Evolutionary conservation across 2,329 filamentous ascomycete species (phyloP), one percentile per base, ranked within the genome.

Genomic region (Colletotrichum plurivorum): DNA sequence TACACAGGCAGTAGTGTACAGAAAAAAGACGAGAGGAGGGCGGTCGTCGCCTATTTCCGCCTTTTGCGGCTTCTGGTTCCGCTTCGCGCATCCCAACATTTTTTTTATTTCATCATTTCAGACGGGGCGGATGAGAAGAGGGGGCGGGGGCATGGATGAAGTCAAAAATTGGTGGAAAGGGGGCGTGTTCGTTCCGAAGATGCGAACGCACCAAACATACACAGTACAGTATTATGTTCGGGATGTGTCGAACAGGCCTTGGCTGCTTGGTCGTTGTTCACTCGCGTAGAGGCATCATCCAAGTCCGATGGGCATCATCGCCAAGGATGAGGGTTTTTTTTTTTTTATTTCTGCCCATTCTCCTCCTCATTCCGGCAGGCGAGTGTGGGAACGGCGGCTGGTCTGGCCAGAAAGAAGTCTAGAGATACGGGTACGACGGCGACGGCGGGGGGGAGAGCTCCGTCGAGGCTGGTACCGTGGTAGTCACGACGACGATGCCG

Each of bases 341-440:
- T 9, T 31, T 36, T 36, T 36, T 3, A 8, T 10, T 36, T 31
- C 31, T 36, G 8, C 22, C 31, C 31, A 3, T 10, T 31, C 31
- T 36, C 31, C 31, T 36, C 31, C 59, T 45, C 49, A 22, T 52
- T 46, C 49, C 31, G 49, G 49, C 48, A 62, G 59, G 49, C 59
- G 48, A 54, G 45, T 39, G n/a, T 10, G 39, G 41, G 36, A 22
- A 45, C 6, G 9, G 18, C 16, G 2, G 45, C 31, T n/a, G n/a
- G 22, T 62, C 36, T 39, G 3, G 16, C 31, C 8, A 27, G 41
- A 25, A 1, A 5, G 13, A 6, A 15, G 5, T 45, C 12, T 25
- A 36, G 31, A 39, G 41, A 43, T 52, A 45, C 36, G 58, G 58
- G 39, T 31, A 31, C 31, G 39, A 61, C 58, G 36, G 48, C 16